phyloP scores from a whole-genome alignment of 257 asterid species.

The Solanum clarkiae region DNA sequence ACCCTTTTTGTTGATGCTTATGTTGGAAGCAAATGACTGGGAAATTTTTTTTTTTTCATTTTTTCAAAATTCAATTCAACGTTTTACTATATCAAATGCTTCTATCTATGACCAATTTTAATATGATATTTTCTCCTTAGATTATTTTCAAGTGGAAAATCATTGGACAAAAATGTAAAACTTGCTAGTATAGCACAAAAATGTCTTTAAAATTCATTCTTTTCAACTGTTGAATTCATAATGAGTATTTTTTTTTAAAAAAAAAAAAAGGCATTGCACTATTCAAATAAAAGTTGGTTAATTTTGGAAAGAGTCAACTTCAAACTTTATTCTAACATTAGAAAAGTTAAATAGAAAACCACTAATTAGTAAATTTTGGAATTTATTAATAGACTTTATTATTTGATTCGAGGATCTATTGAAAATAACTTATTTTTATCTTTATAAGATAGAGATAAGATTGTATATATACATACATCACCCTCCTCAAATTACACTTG shows the following conservation, averaged over 20 bases:
- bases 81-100: neutral
- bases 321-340: neutral
- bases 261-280: neutral
- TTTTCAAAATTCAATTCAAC: neutral
- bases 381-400: neutral
- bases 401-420: neutral
- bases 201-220: neutral
- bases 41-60: neutral
- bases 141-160: neutral
- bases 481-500: no score
- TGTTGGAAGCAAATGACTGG: neutral
- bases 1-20: neutral
- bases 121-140: neutral
- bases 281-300: neutral
- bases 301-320: neutral
- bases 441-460: neutral
- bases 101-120: neutral
- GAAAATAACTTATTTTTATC: no score
- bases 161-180: neutral
- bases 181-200: neutral
- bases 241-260: neutral
- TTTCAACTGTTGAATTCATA: neutral
- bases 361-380: neutral
- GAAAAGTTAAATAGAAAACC: neutral
- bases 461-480: no score